Base-by-base conservation (phyloP, 768 basidiomycete species). In the Floccularia luteovirens region DNA sequence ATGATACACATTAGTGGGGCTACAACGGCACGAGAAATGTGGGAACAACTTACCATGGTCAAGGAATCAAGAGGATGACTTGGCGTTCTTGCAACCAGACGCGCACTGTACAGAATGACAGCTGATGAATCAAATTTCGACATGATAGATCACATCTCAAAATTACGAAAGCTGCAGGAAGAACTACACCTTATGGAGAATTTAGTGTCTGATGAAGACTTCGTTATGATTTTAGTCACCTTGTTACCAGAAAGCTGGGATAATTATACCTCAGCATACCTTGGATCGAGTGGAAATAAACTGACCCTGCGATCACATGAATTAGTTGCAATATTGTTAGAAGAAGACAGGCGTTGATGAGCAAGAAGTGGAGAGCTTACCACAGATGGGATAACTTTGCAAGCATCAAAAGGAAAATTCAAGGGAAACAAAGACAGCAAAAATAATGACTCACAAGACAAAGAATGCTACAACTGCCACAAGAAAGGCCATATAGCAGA, bases 191-290 rank as follows among this genome's bases (percentile, higher is more conserved):
- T 49, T 1, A 52, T 58, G 45, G 55, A 45, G 6, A 57, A 42
- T 33, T 36, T 37, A 10, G 42, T 59, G 13, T 10, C 41, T 0
- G 59, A 61, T 45, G 52, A 57, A 33, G 59, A 59, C 41, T 57
- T 61, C 31, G 39, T 52, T 3, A 57, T 57, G 51, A 55, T 60
- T 12, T 33, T 58, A 2, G 43, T 58, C 19, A 57, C 55, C 8
- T 58, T 51, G 12, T 38, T 60, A 11, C 57, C 54, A 21, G 59
- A 58, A 24, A 45, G 44, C 21, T 58, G 56, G 53, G 55, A 61
- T 25, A 51, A 31, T 19, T 59, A 52, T 31, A 51, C 55, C 1
- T 46, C 51, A 4, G 47, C 51, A 1, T 57, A 47, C 38, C 45
- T 58, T 2, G 48, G 54, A 16, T 46, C 52, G 2, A 45, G 30